Percentiles rank a stretch among this genome's conserved stretches.
Evolutionary conservation across 768 basidiomycete species (phyloP).

Genomic region (Mycena olivaceomarginata): DNA sequence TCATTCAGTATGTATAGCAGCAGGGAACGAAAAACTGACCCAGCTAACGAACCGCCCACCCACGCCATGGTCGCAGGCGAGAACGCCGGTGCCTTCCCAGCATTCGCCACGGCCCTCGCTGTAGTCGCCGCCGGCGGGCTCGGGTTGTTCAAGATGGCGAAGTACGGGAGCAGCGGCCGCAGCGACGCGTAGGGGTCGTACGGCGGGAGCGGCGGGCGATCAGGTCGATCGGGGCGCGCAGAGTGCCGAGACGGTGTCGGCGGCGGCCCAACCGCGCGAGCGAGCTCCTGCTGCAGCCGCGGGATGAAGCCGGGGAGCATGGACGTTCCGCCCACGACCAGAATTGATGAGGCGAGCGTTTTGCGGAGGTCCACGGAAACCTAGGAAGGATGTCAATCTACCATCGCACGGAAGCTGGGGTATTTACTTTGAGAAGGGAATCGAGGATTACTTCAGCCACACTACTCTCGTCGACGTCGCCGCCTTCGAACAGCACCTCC

Average conservation of each 20-base stretch:
- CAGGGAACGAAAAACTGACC: constrained; percentile 68
- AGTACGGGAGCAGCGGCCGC: constrained; percentile 80
- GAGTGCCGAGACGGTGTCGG: constrained; percentile 56
- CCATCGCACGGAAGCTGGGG: background rate
- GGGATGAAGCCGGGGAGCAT: constrained; percentile 96
- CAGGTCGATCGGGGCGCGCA: constrained; percentile 52
- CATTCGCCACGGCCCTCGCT: constrained; percentile 74
- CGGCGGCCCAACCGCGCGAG: constrained; percentile 74
- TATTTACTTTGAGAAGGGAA: constrained; percentile 84
- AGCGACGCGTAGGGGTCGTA: constrained; percentile 88
- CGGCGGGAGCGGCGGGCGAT: constrained; percentile 63
- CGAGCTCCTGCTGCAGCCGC: constrained; percentile 87
- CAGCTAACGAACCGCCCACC: constrained; percentile 96
- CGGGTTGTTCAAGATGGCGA: constrained; percentile 93
- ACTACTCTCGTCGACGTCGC: constrained; percentile 91
- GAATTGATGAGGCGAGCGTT: constrained; percentile 88
- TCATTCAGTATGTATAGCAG: constrained; percentile 1
- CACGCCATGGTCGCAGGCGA: constrained; percentile 88
- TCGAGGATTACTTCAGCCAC: constrained; percentile 90
- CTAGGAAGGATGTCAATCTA: constrained; percentile 60
- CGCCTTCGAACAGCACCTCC: constrained; percentile 93
- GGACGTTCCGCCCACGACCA: constrained; percentile 92
- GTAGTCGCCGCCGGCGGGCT: constrained; percentile 71
- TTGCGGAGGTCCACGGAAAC: constrained; percentile 93
- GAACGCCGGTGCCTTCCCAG: constrained; percentile 93